A percentile compares a stretch with the other conserved stretches of the same genome.
Evolutionary conservation across 2,329 filamentous ascomycete genomes (phyloP).

Genomic region (Aaosphaeria pasadenensis): DNA sequence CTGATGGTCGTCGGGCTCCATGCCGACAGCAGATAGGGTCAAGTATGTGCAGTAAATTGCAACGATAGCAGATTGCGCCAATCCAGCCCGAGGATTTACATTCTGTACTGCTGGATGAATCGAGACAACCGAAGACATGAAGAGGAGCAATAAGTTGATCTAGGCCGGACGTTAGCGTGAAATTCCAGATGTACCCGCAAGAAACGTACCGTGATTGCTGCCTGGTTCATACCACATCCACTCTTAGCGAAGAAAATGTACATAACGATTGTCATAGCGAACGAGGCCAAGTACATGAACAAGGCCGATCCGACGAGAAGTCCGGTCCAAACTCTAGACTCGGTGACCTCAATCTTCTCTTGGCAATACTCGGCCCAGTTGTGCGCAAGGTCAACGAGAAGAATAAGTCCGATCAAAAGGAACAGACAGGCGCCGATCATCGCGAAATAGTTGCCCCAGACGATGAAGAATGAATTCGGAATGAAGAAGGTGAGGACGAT

Average conservation of each 20-base stretch:
- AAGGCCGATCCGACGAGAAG: constrained; percentile 89
- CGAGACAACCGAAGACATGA: constrained; percentile 78
- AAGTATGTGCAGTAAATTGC: constrained; percentile 98
- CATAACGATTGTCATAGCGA: constrained; percentile 94
- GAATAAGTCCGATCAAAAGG: constrained; percentile 84
- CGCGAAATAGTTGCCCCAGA: constrained; percentile 93
- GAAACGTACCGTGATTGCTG: constrained; percentile 71
- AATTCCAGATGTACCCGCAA: background rate
- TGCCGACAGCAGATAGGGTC: constrained; percentile 95
- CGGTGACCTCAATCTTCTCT: constrained; percentile 84
- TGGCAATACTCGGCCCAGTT: constrained; percentile 97
- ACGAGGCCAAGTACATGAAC: constrained; percentile 85
- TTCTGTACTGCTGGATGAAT: constrained; percentile 89
- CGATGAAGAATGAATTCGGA: constrained; percentile 88
- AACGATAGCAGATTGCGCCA: constrained; percentile 97
- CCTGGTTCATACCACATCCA: constrained; percentile 92
- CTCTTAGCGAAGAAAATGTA: constrained; percentile 89
- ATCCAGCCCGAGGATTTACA: constrained; percentile 85
- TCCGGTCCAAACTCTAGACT: constrained; percentile 80
- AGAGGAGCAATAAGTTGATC: constrained; percentile 82
- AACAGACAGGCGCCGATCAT: constrained; percentile 89
- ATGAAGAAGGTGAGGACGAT: constrained; percentile 94
- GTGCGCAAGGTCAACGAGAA: constrained; percentile 92
- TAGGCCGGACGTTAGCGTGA: constrained; percentile 10
- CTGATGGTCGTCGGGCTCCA: constrained; percentile 92